Evolutionary conservation across 495 filamentous ascomycete genomes (phyloP).

Genomic region (Xanthoparmelia taractica): DNA sequence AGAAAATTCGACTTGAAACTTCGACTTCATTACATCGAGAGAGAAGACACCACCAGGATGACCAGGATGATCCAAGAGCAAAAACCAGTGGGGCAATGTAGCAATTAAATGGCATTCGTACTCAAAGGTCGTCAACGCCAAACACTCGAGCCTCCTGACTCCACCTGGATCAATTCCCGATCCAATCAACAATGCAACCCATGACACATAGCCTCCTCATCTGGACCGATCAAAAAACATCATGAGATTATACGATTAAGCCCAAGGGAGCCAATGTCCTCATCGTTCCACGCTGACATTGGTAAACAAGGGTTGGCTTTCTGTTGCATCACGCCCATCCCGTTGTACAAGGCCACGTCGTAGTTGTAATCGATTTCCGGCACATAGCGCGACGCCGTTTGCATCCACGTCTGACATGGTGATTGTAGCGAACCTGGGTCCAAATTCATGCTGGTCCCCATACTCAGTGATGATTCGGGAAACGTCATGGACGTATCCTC

Average conservation of each 20-base stretch:
- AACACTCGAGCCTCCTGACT: background rate
- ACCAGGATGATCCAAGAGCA: too few species aligned
- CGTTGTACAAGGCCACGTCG: background rate
- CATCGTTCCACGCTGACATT: background rate
- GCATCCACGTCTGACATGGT: slow-evolving; percentile 8
- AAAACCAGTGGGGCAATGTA: background rate
- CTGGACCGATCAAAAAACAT: background rate
- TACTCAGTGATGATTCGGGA: background rate
- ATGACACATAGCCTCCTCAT: background rate
- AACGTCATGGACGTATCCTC: slow-evolving; percentile 2
- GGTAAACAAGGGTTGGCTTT: slow-evolving; percentile 8
- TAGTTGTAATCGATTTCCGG: background rate
- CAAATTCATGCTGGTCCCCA: slow-evolving; percentile 7
- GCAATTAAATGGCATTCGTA: background rate
- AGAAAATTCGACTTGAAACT: background rate
- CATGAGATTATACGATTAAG: background rate
- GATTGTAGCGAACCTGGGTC: slow-evolving; percentile 2
- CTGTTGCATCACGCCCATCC: background rate
- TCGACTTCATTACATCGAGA: too few species aligned
- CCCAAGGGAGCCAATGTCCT: background rate
- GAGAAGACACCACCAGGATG: too few species aligned
- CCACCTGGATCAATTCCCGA: background rate
- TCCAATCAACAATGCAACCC: background rate
- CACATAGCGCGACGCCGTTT: background rate
- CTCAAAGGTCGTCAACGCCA: background rate